Percentiles rank a stretch among this genome's conserved stretches.
phyloP scores from a whole-genome alignment of 2,329 filamentous ascomycete species.

The Stylonectria norvegica region DNA sequence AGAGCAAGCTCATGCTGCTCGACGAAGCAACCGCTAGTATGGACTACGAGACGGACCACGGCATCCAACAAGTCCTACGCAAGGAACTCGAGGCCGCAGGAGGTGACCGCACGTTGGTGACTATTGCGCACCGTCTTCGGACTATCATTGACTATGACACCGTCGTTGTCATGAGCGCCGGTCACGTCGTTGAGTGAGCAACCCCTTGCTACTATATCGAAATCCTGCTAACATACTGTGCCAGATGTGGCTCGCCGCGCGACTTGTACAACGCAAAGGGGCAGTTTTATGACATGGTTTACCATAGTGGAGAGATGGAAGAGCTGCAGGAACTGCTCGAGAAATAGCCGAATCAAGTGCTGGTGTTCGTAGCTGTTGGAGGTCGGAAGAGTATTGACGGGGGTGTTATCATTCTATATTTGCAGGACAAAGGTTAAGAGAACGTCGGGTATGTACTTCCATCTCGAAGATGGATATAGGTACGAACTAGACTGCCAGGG shows the following conservation, averaged over 20 bases:
- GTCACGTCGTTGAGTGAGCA: conserved; percentile 51
- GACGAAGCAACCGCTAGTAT: conserved; percentile 60
- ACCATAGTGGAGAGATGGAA: conserved; percentile 51
- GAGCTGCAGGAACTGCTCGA: conserved; percentile 40
- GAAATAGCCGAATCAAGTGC: neutral
- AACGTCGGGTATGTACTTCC: too few relatives aligned
- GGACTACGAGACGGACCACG: conserved; percentile 55
- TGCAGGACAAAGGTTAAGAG: too few relatives aligned
- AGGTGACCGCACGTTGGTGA: conserved; percentile 51
- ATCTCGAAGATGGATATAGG: too few relatives aligned
- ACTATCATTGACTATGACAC: conserved; percentile 60
- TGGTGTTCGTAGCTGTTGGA: neutral
- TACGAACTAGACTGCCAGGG: too few relatives aligned
- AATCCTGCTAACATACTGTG: conserved; percentile 3
- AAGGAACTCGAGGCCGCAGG: conserved; percentile 44
- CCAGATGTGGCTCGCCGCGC: conserved; percentile 44
- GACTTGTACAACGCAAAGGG: conserved; percentile 44
- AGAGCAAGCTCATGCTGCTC: conserved; percentile 53
- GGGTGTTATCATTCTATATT: too few relatives aligned
- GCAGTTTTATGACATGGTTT: conserved; percentile 53
- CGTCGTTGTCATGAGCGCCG: conserved; percentile 55
- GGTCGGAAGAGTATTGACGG: too few relatives aligned
- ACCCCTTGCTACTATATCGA: neutral
- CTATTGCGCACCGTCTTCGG: conserved; percentile 55
- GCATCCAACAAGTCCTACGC: conserved; percentile 52